Percentiles rank a stretch among this genome's conserved stretches.
Conservation (phyloP, 176 grass and related monocot genomes). For the Alopecurus myosuroides region DNA sequence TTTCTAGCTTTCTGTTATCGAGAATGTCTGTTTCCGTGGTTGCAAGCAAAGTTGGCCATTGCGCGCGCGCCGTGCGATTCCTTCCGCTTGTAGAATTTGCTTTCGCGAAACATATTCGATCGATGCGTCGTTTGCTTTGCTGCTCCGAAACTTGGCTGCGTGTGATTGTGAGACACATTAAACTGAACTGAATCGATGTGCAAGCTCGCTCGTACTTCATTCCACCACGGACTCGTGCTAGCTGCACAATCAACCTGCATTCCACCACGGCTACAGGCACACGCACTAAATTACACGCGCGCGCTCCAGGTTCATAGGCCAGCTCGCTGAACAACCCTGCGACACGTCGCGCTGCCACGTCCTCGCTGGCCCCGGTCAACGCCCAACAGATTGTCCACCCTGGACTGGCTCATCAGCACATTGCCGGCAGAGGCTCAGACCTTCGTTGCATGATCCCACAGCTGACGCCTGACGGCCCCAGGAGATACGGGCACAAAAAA, state of each 20-base stretch:
- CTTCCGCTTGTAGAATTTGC: neutral
- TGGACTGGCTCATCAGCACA: neutral
- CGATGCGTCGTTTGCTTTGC: neutral
- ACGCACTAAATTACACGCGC: no score
- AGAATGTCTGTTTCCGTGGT: neutral
- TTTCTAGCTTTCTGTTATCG: neutral
- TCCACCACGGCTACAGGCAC: no score
- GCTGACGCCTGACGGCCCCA: no score
- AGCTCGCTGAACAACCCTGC: neutral
- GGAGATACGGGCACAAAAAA: no score
- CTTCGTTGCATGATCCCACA: no score
- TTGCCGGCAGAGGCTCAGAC: neutral
- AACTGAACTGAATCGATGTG: no score
- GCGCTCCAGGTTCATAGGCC: no score
- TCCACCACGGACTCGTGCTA: no score
- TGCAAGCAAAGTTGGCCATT: neutral
- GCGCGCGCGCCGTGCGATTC: neutral
- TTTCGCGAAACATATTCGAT: neutral
- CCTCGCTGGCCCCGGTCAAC: neutral
- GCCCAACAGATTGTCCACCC: constrained; percentile 30
- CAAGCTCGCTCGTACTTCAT: no score
- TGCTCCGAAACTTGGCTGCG: no score
- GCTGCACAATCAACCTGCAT: no score
- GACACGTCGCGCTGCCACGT: neutral
- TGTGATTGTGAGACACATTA: no score